Base-by-base conservation (phyloP, 805 yeast species). In the Peterozyma xylosa region DNA sequence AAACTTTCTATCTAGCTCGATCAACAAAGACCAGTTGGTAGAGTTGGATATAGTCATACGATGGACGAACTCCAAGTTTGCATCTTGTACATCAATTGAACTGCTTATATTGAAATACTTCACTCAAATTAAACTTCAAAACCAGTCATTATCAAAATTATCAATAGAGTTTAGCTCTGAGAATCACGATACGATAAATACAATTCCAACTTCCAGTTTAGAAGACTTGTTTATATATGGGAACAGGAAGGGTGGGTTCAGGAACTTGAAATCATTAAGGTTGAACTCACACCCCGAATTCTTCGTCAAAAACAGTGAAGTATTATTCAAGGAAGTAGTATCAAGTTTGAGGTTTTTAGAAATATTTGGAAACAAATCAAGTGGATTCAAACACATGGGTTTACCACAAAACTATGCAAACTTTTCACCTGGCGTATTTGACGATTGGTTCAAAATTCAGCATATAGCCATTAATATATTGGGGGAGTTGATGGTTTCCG, bases 381-480 rank as follows among this genome's bases (percentile, higher is more conserved):
- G 27, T 21, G 27, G 27, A 7, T 21, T 21, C 27, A 53, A 62
- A 1, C 59, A 63, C 45, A 48, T 65, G 45, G 71, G 70, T 1
- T 46, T 67, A 17, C 27, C 27, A 7, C 27, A 21, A 21, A 21
- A 21, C 27, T 21, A 21, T 21, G 70, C 64, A 7, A 62, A 64
- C 62, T 51, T 59, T 1, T 67, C 66, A 46, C 71, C 71, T 4
- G 55, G 59, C 11, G 50, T 67, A 9, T 63, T 57, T 49, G 72
- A 67, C 47, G 71, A 66, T 47, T 64, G 68, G 70, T 63, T 54
- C 49, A 62, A 61, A 45, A 68, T 67, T 11, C 70, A 65, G 48
- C 69, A 64, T 46, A 65, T 63, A 2, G 72, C 69, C 10, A 38
- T 57, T 35, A 53, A 56, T 29, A 64, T 59, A 47, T 42, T 51